These are phyloP conservation scores for Vairimorpha ceranae DNA, from an alignment of 371 early-diverging fungal genomes.

Conservation along the genomic window DNA sequence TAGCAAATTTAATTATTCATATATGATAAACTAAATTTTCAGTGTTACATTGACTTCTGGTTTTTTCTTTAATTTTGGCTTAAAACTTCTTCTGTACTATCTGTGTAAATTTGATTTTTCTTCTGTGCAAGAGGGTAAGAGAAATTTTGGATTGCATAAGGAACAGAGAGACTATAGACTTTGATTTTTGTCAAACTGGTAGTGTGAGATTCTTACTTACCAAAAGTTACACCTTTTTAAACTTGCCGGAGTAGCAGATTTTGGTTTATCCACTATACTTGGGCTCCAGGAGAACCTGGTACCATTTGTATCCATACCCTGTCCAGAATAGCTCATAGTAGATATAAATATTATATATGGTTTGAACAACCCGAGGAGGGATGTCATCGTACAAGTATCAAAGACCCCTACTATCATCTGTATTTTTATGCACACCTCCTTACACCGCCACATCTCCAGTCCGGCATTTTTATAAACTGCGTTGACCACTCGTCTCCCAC, in stretches of 20 bases:
- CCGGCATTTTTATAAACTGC: background rate
- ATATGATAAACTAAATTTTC: too few species aligned
- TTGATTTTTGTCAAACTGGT: background rate
- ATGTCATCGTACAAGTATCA: background rate
- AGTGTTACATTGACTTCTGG: too few species aligned
- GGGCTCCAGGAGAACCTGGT: background rate
- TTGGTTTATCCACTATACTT: background rate
- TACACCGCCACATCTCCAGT: background rate
- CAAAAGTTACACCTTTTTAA: background rate
- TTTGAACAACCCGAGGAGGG: background rate
- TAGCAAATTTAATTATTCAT: too few species aligned
- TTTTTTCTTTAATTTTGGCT: too few species aligned
- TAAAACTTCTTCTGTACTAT: too few species aligned
- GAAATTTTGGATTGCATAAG: background rate
- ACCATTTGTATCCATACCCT: background rate
- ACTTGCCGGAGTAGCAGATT: background rate
- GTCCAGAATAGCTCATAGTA: background rate
- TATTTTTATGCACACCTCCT: background rate
- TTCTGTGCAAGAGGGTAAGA: background rate
- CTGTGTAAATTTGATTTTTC: background rate
- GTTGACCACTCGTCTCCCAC: background rate
- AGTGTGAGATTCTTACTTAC: background rate
- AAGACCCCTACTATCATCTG: background rate
- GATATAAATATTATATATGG: background rate
- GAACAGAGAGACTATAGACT: background rate